A percentile compares a stretch with the other conserved stretches of the same genome.
Conservation (phyloP, 352 stramenopile genomes). For the Phytophthora cactorum region DNA sequence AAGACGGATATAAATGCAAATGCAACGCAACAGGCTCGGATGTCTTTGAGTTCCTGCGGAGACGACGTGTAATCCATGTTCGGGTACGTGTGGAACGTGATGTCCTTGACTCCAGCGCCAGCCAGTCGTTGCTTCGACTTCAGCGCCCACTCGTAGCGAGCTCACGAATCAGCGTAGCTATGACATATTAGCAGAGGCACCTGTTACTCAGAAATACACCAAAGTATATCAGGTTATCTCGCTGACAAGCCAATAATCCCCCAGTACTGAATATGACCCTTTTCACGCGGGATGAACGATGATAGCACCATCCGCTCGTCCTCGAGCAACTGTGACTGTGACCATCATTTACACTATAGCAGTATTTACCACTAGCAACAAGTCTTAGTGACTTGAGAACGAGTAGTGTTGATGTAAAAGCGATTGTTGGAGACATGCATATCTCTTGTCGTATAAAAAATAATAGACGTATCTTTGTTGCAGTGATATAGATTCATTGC, state of each 20-base stretch:
- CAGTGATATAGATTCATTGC: too few species aligned
- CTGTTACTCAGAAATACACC: conserved; percentile 8
- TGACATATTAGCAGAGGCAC: conserved; percentile 79
- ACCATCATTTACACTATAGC: too few species aligned
- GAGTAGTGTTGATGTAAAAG: too few species aligned
- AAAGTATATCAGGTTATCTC: too few species aligned
- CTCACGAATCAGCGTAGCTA: conserved; percentile 58
- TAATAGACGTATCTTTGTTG: too few species aligned
- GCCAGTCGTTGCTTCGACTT: conserved; percentile 54
- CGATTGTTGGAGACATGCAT: too few species aligned
- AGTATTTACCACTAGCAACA: too few species aligned
- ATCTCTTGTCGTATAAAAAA: too few species aligned
- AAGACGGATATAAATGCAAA: too few species aligned
- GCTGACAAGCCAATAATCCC: too few species aligned
- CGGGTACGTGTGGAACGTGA: conserved; percentile 68
- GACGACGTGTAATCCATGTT: conserved; percentile 62
- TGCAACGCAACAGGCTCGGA: conserved; percentile 46
- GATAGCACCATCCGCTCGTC: conserved; percentile 54
- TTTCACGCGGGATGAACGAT: conserved; percentile 69
- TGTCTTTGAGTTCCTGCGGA: conserved; percentile 59
- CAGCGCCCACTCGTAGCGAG: conserved; percentile 53
- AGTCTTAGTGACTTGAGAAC: too few species aligned
- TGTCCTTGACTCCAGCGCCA: conserved; percentile 49
- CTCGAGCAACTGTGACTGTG: too few species aligned
- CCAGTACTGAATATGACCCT: conserved; percentile 20